Conservation (phyloP, 2,329 filamentous ascomycete genomes). For the Tolypocladium ovalisporum region DNA sequence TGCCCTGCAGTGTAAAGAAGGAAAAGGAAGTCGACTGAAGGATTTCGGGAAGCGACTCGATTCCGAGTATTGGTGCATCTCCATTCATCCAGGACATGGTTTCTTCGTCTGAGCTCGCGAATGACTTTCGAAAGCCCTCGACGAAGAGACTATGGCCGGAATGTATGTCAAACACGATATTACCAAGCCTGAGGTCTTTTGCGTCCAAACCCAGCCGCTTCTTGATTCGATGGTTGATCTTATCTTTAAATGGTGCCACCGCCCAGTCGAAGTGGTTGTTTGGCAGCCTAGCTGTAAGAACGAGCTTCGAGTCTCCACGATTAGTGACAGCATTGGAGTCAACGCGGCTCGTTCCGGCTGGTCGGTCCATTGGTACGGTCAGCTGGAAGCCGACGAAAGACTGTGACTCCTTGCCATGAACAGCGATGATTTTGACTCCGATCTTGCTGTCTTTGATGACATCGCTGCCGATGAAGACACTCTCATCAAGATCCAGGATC, state of each 20-base stretch:
- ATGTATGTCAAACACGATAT: background rate
- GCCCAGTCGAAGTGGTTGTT: background rate
- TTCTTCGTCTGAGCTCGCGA: background rate
- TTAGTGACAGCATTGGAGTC: background rate
- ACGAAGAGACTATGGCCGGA: background rate
- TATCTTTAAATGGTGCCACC: background rate
- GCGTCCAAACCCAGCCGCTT: background rate
- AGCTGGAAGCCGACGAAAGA: background rate
- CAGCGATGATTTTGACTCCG: background rate
- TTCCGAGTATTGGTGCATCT: background rate
- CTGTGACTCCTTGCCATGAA: background rate
- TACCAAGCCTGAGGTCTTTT: background rate
- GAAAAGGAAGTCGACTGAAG: background rate
- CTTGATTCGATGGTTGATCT: accelerated
- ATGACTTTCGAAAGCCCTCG: background rate
- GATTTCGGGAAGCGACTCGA: background rate
- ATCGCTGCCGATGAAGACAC: background rate
- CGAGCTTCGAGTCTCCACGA: background rate
- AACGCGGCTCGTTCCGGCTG: background rate
- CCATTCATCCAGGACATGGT: background rate
- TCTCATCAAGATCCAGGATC: background rate
- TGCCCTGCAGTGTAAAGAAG: background rate
- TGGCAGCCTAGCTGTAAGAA: background rate
- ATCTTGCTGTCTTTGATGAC: background rate
- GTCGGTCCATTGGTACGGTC: background rate